Base-by-base conservation (phyloP, 306 rosid genomes). In the Cyamopsis tetragonoloba region DNA sequence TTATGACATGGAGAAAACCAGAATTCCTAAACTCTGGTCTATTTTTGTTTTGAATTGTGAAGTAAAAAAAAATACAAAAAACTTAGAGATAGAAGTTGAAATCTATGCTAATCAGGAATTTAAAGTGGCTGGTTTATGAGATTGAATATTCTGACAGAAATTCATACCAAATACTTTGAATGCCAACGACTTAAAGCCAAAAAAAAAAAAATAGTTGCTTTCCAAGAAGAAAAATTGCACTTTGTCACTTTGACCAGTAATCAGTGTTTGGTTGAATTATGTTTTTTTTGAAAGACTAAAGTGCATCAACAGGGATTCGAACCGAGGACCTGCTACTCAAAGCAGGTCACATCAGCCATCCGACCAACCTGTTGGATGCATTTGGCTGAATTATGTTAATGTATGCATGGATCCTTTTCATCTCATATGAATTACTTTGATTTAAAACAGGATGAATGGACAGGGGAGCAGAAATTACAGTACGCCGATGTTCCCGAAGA, bases 401-500 rank as follows among this genome's bases (percentile, higher is more conserved):
- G 28, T 23, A 20, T 31, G 7, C 19, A 22, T 55, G 24, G 31
- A 56, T 79, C 34, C 27, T 68, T 53, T 34, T 6, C 64, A 24
- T 19, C 62, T 38, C 46, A 3, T 34, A 54, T 39, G 22, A 20
- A 72, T 23, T 34, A 57, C 27, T 72, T 71, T 75, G 24, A 38
- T 54, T 44, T 42, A 32, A 69, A 74, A 74, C 91, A 89, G 98
- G 98, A 93, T 55, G 96, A 93, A 72, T 93, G 98, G 95, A 85
- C 96, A 0, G 96, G 96, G 65, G 95, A 88, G 82, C 99, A 95
- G 81, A 95, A 88, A 63, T 77, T 95, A 85, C 96, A 82, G 72
- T 86, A 82, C 56, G 27, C 41, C 17, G 99, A 95, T 83, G 81
- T 95, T 77, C 91, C 89, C 15, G 95, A 90, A 50, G 90, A 90